phyloP scores from a whole-genome alignment of 2,329 filamentous ascomycete genomes.

The Aspergillus novoparasiticus region DNA sequence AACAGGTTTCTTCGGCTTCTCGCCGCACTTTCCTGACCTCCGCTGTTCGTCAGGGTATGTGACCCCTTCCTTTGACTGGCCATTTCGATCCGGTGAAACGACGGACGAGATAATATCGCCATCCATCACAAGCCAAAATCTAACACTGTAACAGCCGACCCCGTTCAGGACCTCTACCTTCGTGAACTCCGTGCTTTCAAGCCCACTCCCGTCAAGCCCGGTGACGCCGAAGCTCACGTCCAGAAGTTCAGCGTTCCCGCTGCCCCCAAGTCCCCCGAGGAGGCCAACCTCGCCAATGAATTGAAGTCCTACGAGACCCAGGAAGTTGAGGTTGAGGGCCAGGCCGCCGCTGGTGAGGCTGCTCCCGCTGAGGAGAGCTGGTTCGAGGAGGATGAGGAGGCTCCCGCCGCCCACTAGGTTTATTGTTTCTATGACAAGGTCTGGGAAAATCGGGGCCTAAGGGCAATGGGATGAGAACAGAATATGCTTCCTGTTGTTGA shows the following conservation, averaged over 20 bases:
- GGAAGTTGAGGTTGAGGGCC: conserved; percentile 91
- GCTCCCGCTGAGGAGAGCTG: conserved; percentile 69
- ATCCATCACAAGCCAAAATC: conserved; percentile 10
- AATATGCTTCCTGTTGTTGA: conserved; percentile 21
- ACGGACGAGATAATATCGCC: not conserved
- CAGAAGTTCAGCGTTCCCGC: conserved; percentile 82
- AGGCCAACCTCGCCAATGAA: conserved; percentile 87
- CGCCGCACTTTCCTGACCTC: conserved; percentile 67
- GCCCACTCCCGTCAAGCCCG: conserved; percentile 76
- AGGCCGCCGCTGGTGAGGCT: conserved; percentile 65
- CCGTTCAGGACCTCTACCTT: conserved; percentile 97
- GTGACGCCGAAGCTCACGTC: conserved; percentile 86
- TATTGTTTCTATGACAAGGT: conserved; percentile 29
- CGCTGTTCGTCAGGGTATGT: conserved; percentile 63
- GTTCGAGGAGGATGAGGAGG: conserved; percentile 74
- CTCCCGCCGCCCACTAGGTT: conserved; percentile 48
- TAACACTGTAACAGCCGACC: conserved; percentile 69
- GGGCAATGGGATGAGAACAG: conserved; percentile 30
- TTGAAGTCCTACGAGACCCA: conserved; percentile 93
- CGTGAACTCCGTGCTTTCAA: conserved; percentile 97
- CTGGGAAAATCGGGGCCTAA: conserved; percentile 30
- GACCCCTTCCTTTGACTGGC: conserved; percentile 18
- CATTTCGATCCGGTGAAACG: not conserved
- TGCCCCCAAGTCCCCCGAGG: conserved; percentile 85
- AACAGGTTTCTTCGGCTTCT: conserved; percentile 56